Conservation (phyloP, 2,329 filamentous ascomycete genomes). For the Neobulgaria alba region DNA sequence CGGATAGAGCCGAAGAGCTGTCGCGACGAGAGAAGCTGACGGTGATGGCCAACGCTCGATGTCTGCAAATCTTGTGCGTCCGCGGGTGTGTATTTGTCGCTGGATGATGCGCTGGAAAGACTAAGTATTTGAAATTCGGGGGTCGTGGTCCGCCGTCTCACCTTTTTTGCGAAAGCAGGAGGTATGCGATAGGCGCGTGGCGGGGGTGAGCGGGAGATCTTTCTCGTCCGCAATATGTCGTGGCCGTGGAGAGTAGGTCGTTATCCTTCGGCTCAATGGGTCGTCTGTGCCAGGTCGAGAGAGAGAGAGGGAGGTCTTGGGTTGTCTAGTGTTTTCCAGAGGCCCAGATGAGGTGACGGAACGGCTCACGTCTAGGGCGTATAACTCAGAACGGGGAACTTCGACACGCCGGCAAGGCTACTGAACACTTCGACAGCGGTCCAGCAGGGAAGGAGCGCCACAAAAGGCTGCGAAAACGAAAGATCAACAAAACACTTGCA, state of each 20-base stretch:
- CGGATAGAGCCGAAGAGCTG: neutral
- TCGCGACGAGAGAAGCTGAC: neutral
- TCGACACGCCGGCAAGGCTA: neutral
- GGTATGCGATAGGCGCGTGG: slow-evolving; percentile 2
- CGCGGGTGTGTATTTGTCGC: no score
- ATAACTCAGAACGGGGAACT: neutral
- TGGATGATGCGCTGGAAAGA: neutral
- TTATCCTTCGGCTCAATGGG: neutral
- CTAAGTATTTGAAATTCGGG: neutral
- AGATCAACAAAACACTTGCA: neutral
- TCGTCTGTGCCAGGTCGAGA: neutral
- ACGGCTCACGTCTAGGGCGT: neutral
- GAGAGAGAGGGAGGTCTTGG: neutral
- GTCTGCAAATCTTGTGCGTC: no score
- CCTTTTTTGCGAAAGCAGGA: slow-evolving; percentile 1
- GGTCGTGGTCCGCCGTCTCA: neutral
- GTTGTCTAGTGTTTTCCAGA: neutral
- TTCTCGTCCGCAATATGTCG: neutral
- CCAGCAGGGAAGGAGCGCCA: neutral
- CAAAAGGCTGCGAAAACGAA: neutral
- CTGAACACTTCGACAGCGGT: neutral
- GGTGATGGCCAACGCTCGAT: no score
- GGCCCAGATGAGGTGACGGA: neutral
- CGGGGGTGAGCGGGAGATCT: neutral
- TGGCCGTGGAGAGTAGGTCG: neutral